Percentiles rank a stretch among this genome's conserved stretches.
phyloP scores from a whole-genome alignment of 495 filamentous ascomycete genomes.

The Trichoderma reesei region DNA sequence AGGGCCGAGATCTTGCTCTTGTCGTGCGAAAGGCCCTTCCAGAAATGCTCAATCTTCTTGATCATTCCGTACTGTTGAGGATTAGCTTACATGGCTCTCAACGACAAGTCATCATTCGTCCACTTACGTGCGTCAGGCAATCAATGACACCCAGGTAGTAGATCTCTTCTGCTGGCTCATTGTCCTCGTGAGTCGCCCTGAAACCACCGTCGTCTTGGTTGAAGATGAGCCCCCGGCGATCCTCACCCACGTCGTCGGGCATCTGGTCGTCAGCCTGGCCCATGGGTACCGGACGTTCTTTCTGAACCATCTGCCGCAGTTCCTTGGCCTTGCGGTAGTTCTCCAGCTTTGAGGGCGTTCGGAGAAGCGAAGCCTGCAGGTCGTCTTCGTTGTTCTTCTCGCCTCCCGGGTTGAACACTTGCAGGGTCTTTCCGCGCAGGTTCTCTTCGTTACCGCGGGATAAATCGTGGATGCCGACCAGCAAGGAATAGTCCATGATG shows the following conservation, averaged over 20 bases:
- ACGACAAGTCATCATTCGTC: not conserved
- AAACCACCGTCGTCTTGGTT: conserved; percentile 93
- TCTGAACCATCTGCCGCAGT: conserved; percentile 81
- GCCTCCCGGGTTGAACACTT: conserved; percentile 90
- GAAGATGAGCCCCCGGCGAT: conserved; percentile 52
- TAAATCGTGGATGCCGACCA: conserved; percentile 90
- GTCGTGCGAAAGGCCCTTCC: conserved; percentile 78
- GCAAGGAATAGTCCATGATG: conserved; percentile 97
- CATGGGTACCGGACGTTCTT: conserved; percentile 84
- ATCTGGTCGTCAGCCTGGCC: conserved; percentile 73
- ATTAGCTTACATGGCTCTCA: conserved; percentile 21
- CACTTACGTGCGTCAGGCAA: conserved; percentile 84
- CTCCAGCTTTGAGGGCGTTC: conserved; percentile 92
- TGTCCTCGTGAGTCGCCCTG: conserved; percentile 84
- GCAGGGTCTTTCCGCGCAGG: conserved; percentile 84
- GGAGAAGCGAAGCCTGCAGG: conserved; percentile 56
- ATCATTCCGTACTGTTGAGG: conserved; percentile 65
- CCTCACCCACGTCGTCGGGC: conserved; percentile 65
- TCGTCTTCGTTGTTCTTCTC: conserved; percentile 41
- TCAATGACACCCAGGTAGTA: conserved; percentile 98
- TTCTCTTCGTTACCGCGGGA: conserved; percentile 89
- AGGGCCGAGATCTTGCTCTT: conserved; percentile 84
- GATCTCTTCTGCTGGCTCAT: conserved; percentile 75
- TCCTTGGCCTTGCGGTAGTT: conserved; percentile 86
- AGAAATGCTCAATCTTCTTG: conserved; percentile 85